Evolutionary conservation across 495 filamentous ascomycete genomes (phyloP).

Genomic region (Penicillium lividum): DNA sequence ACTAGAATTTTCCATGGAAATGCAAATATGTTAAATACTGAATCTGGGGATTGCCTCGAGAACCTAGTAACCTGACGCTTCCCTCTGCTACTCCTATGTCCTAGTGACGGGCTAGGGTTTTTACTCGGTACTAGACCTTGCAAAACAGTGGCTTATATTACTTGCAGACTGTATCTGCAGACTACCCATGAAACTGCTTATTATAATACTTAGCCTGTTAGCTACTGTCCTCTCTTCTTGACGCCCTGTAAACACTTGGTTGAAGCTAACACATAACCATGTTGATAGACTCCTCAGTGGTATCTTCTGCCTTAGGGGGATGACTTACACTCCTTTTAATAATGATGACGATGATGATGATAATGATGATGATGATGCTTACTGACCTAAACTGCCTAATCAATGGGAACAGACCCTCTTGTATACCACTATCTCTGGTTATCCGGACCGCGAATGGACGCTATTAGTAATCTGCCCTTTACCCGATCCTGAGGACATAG

Average conservation of each 20-base stretch:
- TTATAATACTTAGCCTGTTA: no score
- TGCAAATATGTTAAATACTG: constrained; percentile 16
- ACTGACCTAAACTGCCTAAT: constrained; percentile 8
- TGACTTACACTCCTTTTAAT: constrained; percentile 18
- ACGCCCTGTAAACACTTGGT: no score
- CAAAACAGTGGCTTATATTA: constrained; percentile 19
- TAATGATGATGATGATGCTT: constrained; percentile 18
- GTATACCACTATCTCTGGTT: constrained; percentile 21
- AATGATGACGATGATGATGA: no score
- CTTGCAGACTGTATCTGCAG: no score
- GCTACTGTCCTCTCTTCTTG: no score
- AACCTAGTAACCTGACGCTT: constrained; percentile 17
- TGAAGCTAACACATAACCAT: no score
- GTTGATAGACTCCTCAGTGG: constrained; percentile 19
- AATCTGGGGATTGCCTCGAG: constrained; percentile 14
- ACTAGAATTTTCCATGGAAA: constrained; percentile 13
- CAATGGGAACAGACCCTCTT: constrained; percentile 22
- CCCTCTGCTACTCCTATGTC: constrained; percentile 9
- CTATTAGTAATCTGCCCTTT: constrained; percentile 23
- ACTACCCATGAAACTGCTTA: no score
- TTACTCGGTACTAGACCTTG: constrained; percentile 16
- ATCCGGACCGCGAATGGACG: constrained; percentile 20
- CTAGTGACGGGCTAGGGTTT: constrained; percentile 12
- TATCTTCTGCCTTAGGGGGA: constrained; percentile 18
- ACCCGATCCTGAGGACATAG: constrained; percentile 19